Conservation (phyloP, 257 asterid genomes). For the Thymus quinquecostatus region DNA sequence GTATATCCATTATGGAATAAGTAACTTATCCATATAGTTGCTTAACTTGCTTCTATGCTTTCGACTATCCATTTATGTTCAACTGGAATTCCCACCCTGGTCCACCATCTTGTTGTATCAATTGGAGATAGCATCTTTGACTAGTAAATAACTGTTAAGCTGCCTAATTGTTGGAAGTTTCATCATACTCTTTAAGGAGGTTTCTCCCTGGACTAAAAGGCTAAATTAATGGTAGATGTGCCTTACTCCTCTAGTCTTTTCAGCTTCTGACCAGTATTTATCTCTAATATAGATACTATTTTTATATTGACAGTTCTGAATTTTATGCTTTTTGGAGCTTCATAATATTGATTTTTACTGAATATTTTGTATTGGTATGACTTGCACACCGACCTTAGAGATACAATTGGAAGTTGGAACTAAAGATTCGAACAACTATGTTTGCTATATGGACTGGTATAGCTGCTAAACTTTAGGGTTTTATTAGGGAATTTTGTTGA, state of each 20-base stretch:
- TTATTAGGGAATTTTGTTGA: neutral
- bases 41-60: neutral
- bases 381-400: neutral
- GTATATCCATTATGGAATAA: neutral
- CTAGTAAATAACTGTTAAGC: slow-evolving; percentile 15
- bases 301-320: neutral
- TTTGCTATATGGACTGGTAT: slow-evolving; percentile 7
- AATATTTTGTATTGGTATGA: neutral
- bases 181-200: neutral
- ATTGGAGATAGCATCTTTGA: neutral
- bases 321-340: slow-evolving; percentile 7
- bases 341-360: neutral
- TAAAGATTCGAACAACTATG: neutral
- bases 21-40: neutral
- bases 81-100: neutral
- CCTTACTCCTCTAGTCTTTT: neutral
- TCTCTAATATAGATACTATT: neutral
- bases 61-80: neutral
- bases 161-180: neutral
- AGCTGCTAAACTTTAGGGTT: neutral
- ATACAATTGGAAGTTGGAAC: neutral
- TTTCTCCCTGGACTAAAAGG: slow-evolving; percentile 1
- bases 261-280: neutral
- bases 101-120: neutral
- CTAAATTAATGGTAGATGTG: neutral